Conservation (phyloP, 306 rosid species). For the Trichosanthes truncata region DNA sequence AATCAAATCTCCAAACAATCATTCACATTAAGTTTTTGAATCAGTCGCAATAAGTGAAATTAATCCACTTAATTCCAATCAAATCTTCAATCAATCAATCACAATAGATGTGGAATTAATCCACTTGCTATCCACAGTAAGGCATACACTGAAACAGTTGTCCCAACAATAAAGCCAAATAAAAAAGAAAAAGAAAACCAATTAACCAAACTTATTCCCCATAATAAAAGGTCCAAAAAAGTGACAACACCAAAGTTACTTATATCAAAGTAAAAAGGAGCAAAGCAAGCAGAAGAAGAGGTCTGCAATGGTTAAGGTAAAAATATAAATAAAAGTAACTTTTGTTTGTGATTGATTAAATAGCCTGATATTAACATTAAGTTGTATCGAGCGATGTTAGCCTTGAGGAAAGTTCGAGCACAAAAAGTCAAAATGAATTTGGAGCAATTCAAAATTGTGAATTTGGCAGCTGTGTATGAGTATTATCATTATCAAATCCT, state of each 20-base stretch:
- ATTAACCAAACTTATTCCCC: background rate
- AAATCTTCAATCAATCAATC: background rate
- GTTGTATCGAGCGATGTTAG: background rate
- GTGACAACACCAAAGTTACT: background rate
- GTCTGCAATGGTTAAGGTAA: background rate
- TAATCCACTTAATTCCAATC: background rate
- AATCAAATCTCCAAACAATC: background rate
- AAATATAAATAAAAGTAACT: background rate
- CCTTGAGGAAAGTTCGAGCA: background rate
- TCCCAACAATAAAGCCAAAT: background rate
- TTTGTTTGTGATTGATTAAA: background rate
- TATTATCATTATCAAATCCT: slow-evolving; percentile 7
- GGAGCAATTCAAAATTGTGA: background rate
- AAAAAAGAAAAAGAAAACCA: background rate
- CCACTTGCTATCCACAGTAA: background rate
- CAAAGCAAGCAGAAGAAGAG: background rate
- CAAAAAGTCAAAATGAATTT: background rate
- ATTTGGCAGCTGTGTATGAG: background rate
- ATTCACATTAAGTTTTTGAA: background rate
- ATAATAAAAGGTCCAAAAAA: background rate
- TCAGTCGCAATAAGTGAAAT: background rate
- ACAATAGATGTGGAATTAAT: background rate
- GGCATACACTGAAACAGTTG: background rate
- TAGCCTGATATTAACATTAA: background rate
- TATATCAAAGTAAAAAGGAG: background rate